phyloP scores from a whole-genome alignment of 495 filamentous ascomycete genomes.

The Neurospora cerealis region DNA sequence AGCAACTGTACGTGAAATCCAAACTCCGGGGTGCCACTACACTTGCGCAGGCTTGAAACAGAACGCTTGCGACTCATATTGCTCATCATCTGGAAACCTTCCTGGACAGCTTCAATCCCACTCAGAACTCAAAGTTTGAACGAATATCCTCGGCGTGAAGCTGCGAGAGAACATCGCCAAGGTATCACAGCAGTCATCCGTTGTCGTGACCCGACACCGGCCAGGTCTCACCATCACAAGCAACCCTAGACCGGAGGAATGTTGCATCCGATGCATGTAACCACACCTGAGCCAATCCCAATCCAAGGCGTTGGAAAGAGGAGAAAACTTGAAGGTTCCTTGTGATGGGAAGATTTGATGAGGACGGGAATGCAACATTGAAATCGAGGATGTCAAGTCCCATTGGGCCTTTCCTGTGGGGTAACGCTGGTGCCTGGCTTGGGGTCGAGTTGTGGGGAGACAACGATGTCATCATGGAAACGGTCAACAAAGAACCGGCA shows the following conservation, averaged over 20 bases:
- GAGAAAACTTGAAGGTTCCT: background rate
- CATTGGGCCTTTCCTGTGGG: background rate
- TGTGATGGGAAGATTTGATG: background rate
- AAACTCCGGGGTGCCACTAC: background rate
- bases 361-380: background rate
- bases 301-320: background rate
- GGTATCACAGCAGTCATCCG: background rate
- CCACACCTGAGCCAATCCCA: background rate
- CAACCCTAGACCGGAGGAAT: background rate
- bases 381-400: background rate
- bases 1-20: background rate
- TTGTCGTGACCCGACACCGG: background rate
- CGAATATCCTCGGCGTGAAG: background rate
- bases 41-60: background rate
- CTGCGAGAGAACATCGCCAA: background rate
- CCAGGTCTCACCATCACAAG: background rate
- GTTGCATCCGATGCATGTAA: background rate
- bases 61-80: background rate
- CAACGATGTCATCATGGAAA: background rate
- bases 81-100: background rate
- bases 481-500: background rate
- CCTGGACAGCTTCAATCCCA: background rate
- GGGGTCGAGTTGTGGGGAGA: background rate
- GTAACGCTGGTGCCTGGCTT: background rate
- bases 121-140: background rate